Evolutionary conservation across 768 basidiomycete species (phyloP), one percentile per base, ranked within the genome.

Genomic region (Naganishia onofrii): DNA sequence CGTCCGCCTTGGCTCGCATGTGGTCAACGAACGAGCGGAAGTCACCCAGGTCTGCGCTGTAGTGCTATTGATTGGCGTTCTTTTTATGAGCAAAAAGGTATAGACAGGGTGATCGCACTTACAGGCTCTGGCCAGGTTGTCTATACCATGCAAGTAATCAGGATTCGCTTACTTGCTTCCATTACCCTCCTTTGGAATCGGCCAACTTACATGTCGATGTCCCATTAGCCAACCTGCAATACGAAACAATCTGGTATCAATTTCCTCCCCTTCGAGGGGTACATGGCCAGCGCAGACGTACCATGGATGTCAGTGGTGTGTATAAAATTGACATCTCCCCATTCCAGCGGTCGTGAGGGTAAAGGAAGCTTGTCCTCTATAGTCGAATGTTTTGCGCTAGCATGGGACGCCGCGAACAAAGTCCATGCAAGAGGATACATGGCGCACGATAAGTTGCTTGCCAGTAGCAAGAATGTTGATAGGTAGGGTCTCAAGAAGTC

Each of bases 271-370:
- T n/a, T n/a, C n/a, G n/a, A n/a, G 17, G 5, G 34, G 17, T 3
- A 36, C 42, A 21, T 21, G 21, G 15, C n/a, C 23, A 13, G 57
- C 15, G 21, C 7, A 23, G 38, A n/a, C 81, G 66, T 55, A 81
- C 82, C 87, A 81, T 90, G 88, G 46, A 86, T 90, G 79, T 93
- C 92, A 0, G 93, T 93, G 2, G 91, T 93, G 75, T 89, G 87
- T 55, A 93, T 84, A 75, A 93, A 85, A 77, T 94, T 94, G 77
- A 94, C 84, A 75, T 93, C 91, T n/a, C 89, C 87, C 93, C 92
- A 93, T 64, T 86, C 85, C 17, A 95, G 84, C 28, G 86, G 85
- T 23, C 88, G 83, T 67, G 85, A 85, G 4, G 92, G 92, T 0
- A 66, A 28, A 36, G 76, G 75, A 15, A 73, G 53, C 32, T 60